Evolutionary conservation across 805 yeast species (phyloP).

Genomic region (Saturnispora kantuleensis): DNA sequence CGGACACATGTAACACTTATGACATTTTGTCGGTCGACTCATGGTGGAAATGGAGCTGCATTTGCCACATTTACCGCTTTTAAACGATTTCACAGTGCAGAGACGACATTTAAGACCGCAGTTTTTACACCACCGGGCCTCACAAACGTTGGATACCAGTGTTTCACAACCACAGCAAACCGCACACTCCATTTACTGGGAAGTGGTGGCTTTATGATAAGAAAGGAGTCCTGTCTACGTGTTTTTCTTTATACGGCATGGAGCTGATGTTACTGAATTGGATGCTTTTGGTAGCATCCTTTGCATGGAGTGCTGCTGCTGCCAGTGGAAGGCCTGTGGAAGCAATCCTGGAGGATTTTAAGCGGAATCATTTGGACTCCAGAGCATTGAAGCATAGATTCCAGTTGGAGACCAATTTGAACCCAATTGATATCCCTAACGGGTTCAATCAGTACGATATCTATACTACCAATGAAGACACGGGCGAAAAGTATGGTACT

Average conservation of each 20-base stretch:
- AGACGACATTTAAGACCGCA: slow-evolving; percentile 16
- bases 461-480: not conserved
- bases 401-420: not conserved
- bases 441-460: slow-evolving; percentile 1
- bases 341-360: not conserved
- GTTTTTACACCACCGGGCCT: not conserved
- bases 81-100: slow-evolving; percentile 15
- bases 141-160: not conserved
- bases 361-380: not conserved
- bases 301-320: not conserved
- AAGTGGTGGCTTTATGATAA: not conserved
- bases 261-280: no score
- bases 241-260: no score
- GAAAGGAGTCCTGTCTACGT: no score
- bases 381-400: not conserved
- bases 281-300: no score
- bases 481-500: not conserved
- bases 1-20: slow-evolving; percentile 29
- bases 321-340: not conserved
- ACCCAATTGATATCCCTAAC: not conserved
- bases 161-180: not conserved
- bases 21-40: slow-evolving; percentile 14
- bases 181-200: not conserved
- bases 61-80: not conserved
- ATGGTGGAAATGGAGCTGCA: not conserved